Conservation (phyloP, 2,329 filamentous ascomycete genomes). For the Orbilia brochopaga region DNA sequence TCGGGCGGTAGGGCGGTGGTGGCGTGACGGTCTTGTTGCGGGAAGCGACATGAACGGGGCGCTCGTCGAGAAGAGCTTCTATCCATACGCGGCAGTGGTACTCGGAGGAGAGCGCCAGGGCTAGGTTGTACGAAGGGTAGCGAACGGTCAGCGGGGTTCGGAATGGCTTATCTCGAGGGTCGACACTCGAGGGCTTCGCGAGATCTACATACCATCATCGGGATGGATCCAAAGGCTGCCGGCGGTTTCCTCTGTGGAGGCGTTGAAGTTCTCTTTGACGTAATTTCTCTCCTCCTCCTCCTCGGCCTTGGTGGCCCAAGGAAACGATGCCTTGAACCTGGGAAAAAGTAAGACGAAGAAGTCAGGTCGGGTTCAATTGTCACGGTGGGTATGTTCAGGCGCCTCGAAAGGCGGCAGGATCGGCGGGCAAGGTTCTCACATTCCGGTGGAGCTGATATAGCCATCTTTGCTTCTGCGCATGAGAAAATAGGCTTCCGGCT, state of each 20-base stretch:
- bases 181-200: constrained; percentile 49
- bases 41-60: constrained; percentile 68
- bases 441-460: constrained; percentile 82
- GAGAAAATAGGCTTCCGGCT: constrained; percentile 89
- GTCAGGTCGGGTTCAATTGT: neutral
- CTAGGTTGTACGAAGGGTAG: constrained; percentile 61
- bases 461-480: constrained; percentile 90
- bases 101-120: constrained; percentile 81
- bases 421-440: constrained; percentile 60
- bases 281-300: constrained; percentile 79
- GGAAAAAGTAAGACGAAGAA: neutral
- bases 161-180: constrained; percentile 8
- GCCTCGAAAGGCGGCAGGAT: neutral
- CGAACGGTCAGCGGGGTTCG: constrained; percentile 29
- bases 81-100: constrained; percentile 81
- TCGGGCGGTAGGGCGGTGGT: constrained; percentile 68
- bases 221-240: constrained; percentile 97
- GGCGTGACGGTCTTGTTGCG: constrained; percentile 77
- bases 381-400: neutral
- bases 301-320: constrained; percentile 73
- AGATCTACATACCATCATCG: constrained; percentile 64
- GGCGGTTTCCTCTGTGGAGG: constrained; percentile 79
- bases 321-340: constrained; percentile 81
- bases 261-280: constrained; percentile 77
- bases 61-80: constrained; percentile 85